These are phyloP conservation scores for Phanerochaete carnosa DNA, from an alignment of 768 basidiomycete genomes.

Conservation along the genomic window DNA sequence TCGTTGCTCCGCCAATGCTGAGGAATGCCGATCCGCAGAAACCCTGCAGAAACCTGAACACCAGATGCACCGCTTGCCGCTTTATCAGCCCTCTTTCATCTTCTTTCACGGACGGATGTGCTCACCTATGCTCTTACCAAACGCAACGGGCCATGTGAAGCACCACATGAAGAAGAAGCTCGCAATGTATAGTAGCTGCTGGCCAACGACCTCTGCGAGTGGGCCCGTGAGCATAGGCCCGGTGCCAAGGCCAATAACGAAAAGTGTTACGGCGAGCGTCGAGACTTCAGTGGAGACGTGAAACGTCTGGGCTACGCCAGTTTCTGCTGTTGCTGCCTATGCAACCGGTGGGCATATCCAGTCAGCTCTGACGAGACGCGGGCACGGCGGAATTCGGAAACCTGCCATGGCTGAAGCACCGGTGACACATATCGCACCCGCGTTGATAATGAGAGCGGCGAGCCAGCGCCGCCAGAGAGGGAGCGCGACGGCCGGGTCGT, in stretches of 20 bases:
- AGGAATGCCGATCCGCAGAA: slow-evolving; percentile 53
- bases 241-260: slow-evolving; percentile 31
- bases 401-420: slow-evolving; percentile 23
- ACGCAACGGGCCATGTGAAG: slow-evolving; percentile 66
- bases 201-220: slow-evolving; percentile 49
- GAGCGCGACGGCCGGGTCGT: slow-evolving; percentile 18
- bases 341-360: not conserved
- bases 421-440: slow-evolving; percentile 21
- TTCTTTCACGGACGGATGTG: not conserved
- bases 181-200: slow-evolving; percentile 55
- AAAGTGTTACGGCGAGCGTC: slow-evolving; percentile 38
- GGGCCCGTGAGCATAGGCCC: slow-evolving; percentile 25
- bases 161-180: slow-evolving; percentile 57
- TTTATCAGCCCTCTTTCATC: not conserved
- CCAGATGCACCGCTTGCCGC: slow-evolving; percentile 48
- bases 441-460: slow-evolving; percentile 17
- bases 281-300: slow-evolving; percentile 35
- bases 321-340: slow-evolving; percentile 36
- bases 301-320: slow-evolving; percentile 34
- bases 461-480: slow-evolving; percentile 19
- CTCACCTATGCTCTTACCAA: slow-evolving; percentile 61
- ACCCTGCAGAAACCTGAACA: slow-evolving; percentile 55
- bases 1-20: slow-evolving; percentile 56
- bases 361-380: not conserved
- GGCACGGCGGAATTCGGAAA: not conserved